phyloP scores from a whole-genome alignment of 2,329 filamentous ascomycete genomes.

The Calonectria naviculata region DNA sequence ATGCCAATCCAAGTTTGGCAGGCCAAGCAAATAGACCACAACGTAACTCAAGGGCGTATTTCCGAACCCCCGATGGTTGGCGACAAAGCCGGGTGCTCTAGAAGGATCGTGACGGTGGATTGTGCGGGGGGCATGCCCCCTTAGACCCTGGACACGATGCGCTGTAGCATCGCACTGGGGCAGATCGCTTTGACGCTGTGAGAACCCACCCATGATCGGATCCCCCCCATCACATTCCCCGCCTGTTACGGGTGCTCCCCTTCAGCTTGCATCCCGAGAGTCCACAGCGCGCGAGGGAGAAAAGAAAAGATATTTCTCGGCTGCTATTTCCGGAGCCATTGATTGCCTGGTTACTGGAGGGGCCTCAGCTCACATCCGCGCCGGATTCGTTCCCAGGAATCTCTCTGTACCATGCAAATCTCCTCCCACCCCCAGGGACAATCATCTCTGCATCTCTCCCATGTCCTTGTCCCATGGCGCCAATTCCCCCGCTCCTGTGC shows the following conservation, averaged over 20 bases:
- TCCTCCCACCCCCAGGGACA: background rate
- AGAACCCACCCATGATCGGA: constrained; percentile 1
- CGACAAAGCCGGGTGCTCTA: background rate
- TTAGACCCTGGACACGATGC: background rate
- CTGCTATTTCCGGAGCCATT: background rate
- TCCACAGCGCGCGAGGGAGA: background rate
- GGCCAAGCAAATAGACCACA: background rate
- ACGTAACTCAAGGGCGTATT: background rate
- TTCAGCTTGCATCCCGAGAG: background rate
- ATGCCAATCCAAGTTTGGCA: background rate
- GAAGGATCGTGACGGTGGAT: background rate
- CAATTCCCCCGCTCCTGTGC: background rate
- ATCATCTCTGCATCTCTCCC: background rate
- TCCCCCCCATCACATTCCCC: constrained; percentile 7
- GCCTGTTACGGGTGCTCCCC: background rate
- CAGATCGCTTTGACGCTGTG: constrained; percentile 5
- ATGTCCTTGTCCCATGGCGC: background rate
- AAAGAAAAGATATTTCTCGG: background rate
- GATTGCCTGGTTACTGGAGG: background rate
- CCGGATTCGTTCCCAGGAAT: background rate
- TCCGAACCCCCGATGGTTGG: background rate
- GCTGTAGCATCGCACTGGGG: background rate
- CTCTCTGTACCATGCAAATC: background rate
- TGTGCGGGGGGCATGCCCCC: background rate
- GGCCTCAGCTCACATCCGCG: background rate